Conservation (phyloP, 192 early-diverging fungal genomes). For the Rhizophagus sp. region DNA sequence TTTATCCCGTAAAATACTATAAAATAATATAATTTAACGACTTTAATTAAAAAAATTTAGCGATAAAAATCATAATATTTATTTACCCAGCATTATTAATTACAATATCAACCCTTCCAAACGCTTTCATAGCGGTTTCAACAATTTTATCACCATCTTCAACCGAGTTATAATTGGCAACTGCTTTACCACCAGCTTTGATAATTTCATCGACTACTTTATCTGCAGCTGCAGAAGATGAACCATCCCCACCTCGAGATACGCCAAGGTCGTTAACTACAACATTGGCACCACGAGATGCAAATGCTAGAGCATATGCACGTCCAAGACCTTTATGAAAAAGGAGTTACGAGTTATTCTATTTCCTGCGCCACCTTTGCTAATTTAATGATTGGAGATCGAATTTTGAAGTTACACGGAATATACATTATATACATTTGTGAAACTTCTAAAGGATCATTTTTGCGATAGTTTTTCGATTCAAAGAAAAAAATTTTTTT, state of each 20-base stretch:
- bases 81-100: constrained; percentile 89
- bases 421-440: constrained; percentile 2
- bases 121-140: constrained; percentile 93
- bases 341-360: constrained; percentile 1
- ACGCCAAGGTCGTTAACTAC: constrained; percentile 96
- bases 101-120: constrained; percentile 92
- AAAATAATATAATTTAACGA: not conserved
- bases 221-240: constrained; percentile 81
- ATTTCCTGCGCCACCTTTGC: not conserved
- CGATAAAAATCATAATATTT: not conserved
- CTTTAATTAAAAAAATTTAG: not conserved
- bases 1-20: constrained; percentile 92
- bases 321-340: constrained; percentile 65
- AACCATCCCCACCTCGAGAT: constrained; percentile 75
- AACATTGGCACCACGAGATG: constrained; percentile 85
- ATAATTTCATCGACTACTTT: constrained; percentile 93
- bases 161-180: constrained; percentile 97
- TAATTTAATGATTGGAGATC: constrained; percentile 9
- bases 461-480: not conserved
- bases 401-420: not conserved
- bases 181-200: constrained; percentile 84
- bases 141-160: constrained; percentile 98
- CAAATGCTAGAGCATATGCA: constrained; percentile 92
- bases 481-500: not conserved
- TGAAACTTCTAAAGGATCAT: not conserved